Evolutionary conservation across 2,329 filamentous ascomycete species (phyloP), one percentile per base, ranked within the genome.

Genomic region (Fusarium buxicola): DNA sequence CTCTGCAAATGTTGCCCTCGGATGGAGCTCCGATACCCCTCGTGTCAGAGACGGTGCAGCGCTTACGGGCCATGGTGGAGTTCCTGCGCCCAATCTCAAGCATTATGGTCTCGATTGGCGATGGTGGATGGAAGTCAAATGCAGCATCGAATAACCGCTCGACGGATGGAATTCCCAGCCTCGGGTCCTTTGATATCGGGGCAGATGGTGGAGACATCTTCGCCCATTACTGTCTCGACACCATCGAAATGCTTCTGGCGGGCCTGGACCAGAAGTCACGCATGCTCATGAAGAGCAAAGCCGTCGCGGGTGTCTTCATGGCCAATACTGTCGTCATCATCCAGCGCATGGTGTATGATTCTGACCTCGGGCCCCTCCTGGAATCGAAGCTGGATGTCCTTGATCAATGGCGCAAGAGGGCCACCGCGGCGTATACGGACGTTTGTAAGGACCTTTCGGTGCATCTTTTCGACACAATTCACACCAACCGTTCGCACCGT

Each of bases 121-220:
- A 98, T 69, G 93, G 94, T 2, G 94, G 94, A 31, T 99, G 95
- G 95, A 87, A 86, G 60, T 82, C 83, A 4, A 80, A 76, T 16
- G 76, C 79, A 9, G 77, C 80, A 27, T 77, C 81, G 13, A 80
- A 82, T 36, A 80, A 84, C 9, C 84, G 85, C 10, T 84, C 84
- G 4, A 86, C 85, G 7, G 87, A 91, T 36, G 85, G 85, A 25
- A 85, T 89, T 16, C 89, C 90, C 0, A 91, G 89, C 47, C 81
- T 93, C 27, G 86, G 88, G 11, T 90, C 92, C 0, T 92, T 96
- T 71, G 94, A 98, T 71, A 89, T 97, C 30, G 89, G 91, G 12
- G 93, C 94, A 4, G 94, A 98, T 72, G 94, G 94, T 27, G 88
- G 89, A 63, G 89, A 94, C 50, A 88, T 99, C 13, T 93, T 99